Percentiles rank a stretch among this genome's conserved stretches.
Conservation (phyloP, 352 stramenopile species). For the Globisporangium cylindrosporum region DNA sequence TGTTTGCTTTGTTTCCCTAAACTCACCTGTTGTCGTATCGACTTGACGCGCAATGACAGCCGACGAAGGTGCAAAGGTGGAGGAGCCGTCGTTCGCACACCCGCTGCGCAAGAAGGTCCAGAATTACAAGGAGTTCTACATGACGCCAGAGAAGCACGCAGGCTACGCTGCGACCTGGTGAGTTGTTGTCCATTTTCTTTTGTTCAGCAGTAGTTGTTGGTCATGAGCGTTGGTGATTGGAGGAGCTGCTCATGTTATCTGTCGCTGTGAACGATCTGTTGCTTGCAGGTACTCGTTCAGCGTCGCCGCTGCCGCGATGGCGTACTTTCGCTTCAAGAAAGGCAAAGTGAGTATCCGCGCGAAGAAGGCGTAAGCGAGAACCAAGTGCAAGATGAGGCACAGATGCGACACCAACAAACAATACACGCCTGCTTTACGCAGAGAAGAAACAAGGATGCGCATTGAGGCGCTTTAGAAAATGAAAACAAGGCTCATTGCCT, state of each 20-base stretch:
- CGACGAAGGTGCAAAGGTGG: conserved; percentile 24
- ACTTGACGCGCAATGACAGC: conserved; percentile 19
- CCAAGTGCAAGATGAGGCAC: neutral
- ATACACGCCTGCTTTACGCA: neutral
- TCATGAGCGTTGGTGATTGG: neutral
- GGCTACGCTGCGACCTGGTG: conserved; percentile 85
- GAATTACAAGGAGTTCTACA: conserved; percentile 88
- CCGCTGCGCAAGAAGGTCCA: conserved; percentile 72
- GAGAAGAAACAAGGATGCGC: neutral
- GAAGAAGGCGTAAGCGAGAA: conserved; percentile 10
- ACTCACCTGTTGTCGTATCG: neutral
- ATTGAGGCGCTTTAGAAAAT: neutral
- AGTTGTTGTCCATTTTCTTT: neutral
- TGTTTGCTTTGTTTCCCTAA: neutral
- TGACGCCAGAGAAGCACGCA: conserved; percentile 84
- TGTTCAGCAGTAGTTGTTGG: too few relatives aligned
- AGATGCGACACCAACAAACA: too few relatives aligned
- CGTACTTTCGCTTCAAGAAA: conserved; percentile 65
- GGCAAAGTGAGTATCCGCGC: conserved; percentile 27
- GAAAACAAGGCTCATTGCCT: too few relatives aligned
- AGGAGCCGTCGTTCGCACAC: conserved; percentile 44
- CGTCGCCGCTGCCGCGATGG: conserved; percentile 66
- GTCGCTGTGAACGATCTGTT: too few relatives aligned
- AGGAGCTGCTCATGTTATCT: neutral
- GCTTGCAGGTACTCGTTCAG: conserved; percentile 71